Percentiles rank a stretch among this genome's conserved stretches.
phyloP scores from a whole-genome alignment of 495 filamentous ascomycete genomes.

The Aspergillus incahuasiensis region DNA sequence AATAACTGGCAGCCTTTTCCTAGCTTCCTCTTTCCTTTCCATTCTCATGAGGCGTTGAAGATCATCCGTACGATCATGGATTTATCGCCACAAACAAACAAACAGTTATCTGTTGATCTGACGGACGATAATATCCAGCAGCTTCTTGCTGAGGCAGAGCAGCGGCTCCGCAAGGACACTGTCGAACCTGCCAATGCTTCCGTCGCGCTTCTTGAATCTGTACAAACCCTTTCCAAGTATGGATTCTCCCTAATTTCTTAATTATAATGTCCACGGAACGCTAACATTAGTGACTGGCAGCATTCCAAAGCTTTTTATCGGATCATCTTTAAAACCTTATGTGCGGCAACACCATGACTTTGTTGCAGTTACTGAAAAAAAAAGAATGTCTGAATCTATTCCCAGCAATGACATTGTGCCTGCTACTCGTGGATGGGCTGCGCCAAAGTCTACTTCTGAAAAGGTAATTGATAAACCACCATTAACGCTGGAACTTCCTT shows the following conservation, averaged over 20 bases:
- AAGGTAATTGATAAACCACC: no score
- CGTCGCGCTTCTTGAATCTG: background rate
- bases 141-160: constrained; percentile 61
- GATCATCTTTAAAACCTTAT: constrained; percentile 42
- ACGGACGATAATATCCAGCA: constrained; percentile 56
- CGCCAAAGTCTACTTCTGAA: constrained; percentile 4
- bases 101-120: constrained; percentile 24
- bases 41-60: background rate
- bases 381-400: constrained; percentile 29
- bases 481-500: no score
- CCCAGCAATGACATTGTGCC: background rate
- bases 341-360: constrained; percentile 41
- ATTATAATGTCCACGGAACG: background rate
- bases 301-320: constrained; percentile 42
- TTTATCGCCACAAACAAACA: no score
- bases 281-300: constrained; percentile 18
- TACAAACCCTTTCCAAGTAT: constrained; percentile 20
- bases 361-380: constrained; percentile 43
- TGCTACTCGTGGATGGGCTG: background rate
- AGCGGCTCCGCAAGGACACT: constrained; percentile 43
- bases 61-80: background rate
- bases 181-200: background rate
- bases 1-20: background rate
- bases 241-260: background rate
- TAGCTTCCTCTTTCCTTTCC: background rate